Conservation (phyloP, 495 filamentous ascomycete genomes). For the Penicillium fimorum region DNA sequence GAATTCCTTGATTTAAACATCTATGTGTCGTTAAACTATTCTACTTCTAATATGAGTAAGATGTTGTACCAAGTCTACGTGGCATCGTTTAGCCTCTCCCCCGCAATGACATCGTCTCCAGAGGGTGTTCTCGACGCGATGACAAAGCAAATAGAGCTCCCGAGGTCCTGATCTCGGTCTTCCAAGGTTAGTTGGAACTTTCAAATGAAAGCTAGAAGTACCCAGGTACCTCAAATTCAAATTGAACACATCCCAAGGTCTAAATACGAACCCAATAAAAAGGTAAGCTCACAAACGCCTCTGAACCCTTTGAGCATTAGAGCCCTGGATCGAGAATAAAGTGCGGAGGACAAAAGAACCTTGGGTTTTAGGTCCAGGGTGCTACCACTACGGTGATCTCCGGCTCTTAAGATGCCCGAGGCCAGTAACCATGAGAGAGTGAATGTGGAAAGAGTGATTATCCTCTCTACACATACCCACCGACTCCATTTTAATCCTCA, state of each 20-base stretch:
- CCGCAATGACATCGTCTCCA: slow-evolving; percentile 6
- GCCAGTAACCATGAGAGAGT: slow-evolving; percentile 2
- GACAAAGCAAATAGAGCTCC: not conserved
- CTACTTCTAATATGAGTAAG: not conserved
- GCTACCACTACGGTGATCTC: not conserved
- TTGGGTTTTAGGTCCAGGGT: not conserved
- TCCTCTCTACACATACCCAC: slow-evolving; percentile 23
- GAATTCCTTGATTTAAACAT: too few species aligned
- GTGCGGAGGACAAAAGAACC: not conserved
- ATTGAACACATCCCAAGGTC: too few species aligned
- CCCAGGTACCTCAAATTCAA: not conserved
- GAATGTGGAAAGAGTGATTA: not conserved
- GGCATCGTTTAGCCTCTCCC: not conserved
- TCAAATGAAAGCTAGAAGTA: not conserved
- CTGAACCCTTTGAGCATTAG: not conserved
- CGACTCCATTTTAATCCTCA: slow-evolving; percentile 11
- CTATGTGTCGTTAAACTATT: not conserved
- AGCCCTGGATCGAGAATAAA: not conserved
- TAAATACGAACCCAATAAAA: not conserved
- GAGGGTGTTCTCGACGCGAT: not conserved
- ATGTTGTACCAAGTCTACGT: not conserved
- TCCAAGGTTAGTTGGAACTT: not conserved
- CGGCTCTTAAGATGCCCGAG: not conserved
- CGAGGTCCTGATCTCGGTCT: not conserved
- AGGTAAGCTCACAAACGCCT: not conserved